A percentile compares a stretch with the other conserved stretches of the same genome.
Evolutionary conservation across 2,329 filamentous ascomycete genomes (phyloP).

Genomic region (Chalaropsis ovoidea): DNA sequence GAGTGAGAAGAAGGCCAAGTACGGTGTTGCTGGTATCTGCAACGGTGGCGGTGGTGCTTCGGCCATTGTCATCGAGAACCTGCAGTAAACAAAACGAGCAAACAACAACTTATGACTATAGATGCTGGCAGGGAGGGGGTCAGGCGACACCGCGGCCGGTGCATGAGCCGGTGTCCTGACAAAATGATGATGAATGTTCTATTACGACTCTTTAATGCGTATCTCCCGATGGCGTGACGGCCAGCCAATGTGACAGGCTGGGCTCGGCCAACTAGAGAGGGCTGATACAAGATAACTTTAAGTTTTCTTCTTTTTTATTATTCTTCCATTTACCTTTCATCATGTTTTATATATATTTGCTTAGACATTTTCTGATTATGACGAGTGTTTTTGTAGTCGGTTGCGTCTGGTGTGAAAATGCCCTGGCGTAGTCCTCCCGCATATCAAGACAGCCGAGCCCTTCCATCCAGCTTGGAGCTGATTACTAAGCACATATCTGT

Average conservation of each 20-base stretch:
- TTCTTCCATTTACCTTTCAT: neutral
- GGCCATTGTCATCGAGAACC: slow-evolving; percentile 77
- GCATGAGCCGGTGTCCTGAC: slow-evolving; percentile 4
- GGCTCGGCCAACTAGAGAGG: neutral
- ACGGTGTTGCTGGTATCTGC: slow-evolving; percentile 91
- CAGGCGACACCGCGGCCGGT: neutral
- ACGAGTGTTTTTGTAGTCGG: too few relatives aligned
- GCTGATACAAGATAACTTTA: slow-evolving; percentile 2
- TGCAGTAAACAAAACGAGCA: slow-evolving; percentile 39
- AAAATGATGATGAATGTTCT: slow-evolving; percentile 15
- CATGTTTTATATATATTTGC: neutral
- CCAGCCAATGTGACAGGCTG: slow-evolving; percentile 5
- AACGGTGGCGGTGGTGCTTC: slow-evolving; percentile 95
- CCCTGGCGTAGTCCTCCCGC: too few relatives aligned
- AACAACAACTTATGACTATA: neutral
- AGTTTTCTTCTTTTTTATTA: slow-evolving; percentile 2
- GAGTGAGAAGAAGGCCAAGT: slow-evolving; percentile 82
- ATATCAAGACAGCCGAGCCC: too few relatives aligned
- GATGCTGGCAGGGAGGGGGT: neutral
- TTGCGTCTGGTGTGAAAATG: too few relatives aligned
- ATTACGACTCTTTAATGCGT: slow-evolving; percentile 19
- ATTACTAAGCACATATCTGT: too few relatives aligned
- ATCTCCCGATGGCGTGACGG: neutral
- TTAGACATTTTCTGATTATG: neutral
- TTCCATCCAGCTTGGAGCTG: too few relatives aligned